A percentile compares a stretch with the other conserved stretches of the same genome.
phyloP scores from a whole-genome alignment of 1,139 yeast genomes.

The Lipomyces yarrowii region DNA sequence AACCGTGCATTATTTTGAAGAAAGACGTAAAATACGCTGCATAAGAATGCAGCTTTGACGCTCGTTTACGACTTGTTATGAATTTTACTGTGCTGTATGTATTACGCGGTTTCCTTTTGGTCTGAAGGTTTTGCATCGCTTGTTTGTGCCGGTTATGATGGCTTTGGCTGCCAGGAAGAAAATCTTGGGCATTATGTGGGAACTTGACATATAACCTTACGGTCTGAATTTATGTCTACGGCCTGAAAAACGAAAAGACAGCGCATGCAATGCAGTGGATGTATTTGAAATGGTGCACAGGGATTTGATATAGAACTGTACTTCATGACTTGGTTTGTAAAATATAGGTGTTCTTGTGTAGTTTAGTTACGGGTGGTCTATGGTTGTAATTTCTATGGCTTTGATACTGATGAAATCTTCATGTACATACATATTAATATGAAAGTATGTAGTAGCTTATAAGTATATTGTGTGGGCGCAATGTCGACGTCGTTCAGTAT shows the following conservation, averaged over 20 bases:
- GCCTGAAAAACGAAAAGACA: not conserved
- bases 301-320: not conserved
- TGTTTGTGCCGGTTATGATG: slow-evolving; percentile 4
- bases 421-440: not conserved
- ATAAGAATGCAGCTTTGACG: not conserved
- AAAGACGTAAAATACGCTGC: not conserved
- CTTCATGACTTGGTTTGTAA: not conserved
- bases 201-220: not conserved
- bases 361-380: slow-evolving; percentile 1
- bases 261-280: not conserved
- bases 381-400: not conserved
- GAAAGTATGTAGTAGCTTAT: not conserved
- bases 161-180: not conserved
- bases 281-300: not conserved
- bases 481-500: no score
- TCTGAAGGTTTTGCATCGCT: not conserved
- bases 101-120: not conserved
- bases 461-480: not conserved
- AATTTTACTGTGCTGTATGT: not conserved
- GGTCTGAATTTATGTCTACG: not conserved
- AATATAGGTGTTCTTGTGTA: not conserved
- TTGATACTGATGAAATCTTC: not conserved
- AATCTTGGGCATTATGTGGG: not conserved
- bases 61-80: not conserved
- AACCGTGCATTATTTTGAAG: not conserved